A percentile compares a stretch with the other conserved stretches of the same genome.
phyloP scores from a whole-genome alignment of 805 yeast genomes.

The Schwanniomyces sp. region DNA sequence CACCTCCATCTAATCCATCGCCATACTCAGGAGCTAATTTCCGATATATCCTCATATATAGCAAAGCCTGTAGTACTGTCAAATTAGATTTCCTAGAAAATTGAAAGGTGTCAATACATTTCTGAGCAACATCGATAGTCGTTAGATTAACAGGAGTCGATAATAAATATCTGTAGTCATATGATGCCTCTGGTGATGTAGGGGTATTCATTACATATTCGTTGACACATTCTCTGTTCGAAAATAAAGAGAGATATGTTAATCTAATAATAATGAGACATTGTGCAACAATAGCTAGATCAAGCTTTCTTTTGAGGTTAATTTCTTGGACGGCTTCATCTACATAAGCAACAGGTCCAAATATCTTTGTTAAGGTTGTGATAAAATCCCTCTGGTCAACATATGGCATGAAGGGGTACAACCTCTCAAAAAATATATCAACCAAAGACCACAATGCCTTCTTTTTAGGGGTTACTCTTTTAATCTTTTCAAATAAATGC shows the following conservation, averaged over 20 bases:
- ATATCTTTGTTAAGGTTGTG: conserved; percentile 13
- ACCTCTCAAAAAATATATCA: conserved; percentile 23
- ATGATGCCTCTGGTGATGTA: conserved; percentile 10
- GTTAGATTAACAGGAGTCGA: conserved; percentile 18
- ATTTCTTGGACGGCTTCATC: conserved; percentile 17
- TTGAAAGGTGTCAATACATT: conserved; percentile 24
- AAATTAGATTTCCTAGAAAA: conserved; percentile 31
- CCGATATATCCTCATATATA: conserved; percentile 48
- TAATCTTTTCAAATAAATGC: conserved; percentile 17
- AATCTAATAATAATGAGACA: conserved; percentile 25
- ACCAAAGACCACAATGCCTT: conserved; percentile 24
- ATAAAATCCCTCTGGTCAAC: conserved; percentile 27
- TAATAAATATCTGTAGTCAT: conserved; percentile 17
- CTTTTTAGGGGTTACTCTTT: conserved; percentile 19
- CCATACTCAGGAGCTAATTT: conserved; percentile 48
- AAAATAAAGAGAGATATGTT: conserved; percentile 24
- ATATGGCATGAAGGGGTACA: conserved; percentile 27
- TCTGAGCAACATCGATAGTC: conserved; percentile 20
- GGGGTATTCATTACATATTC: conserved; percentile 15
- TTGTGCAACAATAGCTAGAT: conserved; percentile 23
- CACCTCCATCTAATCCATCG: conserved; percentile 54
- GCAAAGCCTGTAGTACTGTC: conserved; percentile 50
- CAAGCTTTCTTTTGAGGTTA: conserved; percentile 19
- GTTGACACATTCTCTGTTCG: conserved; percentile 22
- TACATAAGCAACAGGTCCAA: conserved; percentile 20